These are phyloP conservation scores for Ophiocordyceps australis DNA, from an alignment of 2,329 filamentous ascomycete genomes.

Conservation along the genomic window DNA sequence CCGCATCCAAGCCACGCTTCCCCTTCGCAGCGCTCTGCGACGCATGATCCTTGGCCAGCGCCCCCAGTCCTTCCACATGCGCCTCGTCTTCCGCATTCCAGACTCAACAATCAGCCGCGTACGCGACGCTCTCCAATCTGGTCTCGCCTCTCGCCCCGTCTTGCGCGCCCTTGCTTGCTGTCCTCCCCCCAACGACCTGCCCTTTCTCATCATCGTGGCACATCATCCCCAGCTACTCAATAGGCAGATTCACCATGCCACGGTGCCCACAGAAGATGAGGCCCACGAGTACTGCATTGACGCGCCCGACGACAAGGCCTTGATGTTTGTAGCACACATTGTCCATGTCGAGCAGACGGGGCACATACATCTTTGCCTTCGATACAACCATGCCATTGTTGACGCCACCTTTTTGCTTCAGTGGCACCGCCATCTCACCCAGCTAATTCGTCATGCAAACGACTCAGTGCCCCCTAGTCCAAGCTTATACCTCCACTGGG, in stretches of 20 bases:
- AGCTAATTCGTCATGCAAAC: conserved; percentile 7
- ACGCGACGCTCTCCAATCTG: conserved; percentile 9
- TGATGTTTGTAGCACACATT: conserved; percentile 12
- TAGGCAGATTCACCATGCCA: conserved; percentile 8
- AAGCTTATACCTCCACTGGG: conserved; percentile 12
- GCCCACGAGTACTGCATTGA: conserved; percentile 8
- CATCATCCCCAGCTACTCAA: conserved; percentile 7
- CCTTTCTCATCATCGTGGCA: conserved; percentile 11
- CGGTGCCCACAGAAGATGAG: conserved; percentile 7
- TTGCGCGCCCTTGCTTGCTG: conserved; percentile 11
- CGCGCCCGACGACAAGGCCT: conserved; percentile 4
- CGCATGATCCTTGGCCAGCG: conserved; percentile 12
- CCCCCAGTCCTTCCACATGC: conserved; percentile 15
- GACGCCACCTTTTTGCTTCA: conserved; percentile 15
- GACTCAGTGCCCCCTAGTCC: conserved; percentile 4
- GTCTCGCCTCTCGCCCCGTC: conserved; percentile 10
- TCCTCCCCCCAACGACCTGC: conserved; percentile 3
- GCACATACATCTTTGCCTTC: conserved; percentile 8
- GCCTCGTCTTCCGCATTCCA: conserved; percentile 12
- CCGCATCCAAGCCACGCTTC: conserved; percentile 11
- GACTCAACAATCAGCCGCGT: conserved; percentile 6
- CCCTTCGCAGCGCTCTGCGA: conserved; percentile 11
- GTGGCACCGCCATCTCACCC: conserved; percentile 14
- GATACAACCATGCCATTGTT: conserved; percentile 15
- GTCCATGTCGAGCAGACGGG: conserved; percentile 5